Evolutionary conservation across 2,329 filamentous ascomycete genomes (phyloP).

Genomic region (Nothophaeocryptopus gaeumannii): DNA sequence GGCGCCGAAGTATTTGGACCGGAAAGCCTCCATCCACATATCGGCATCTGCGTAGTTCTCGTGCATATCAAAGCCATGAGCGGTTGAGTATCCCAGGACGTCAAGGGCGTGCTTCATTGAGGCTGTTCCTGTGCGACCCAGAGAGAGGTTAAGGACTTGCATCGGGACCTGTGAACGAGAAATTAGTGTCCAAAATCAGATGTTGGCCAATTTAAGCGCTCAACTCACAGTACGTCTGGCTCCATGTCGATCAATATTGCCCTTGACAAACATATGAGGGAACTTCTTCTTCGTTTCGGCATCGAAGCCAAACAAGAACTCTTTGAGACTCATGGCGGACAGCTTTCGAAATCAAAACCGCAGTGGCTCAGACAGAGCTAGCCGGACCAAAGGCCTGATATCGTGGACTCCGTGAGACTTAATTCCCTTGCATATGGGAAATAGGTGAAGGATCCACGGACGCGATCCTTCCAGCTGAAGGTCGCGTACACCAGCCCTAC

Average conservation of each 20-base stretch:
- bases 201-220: too few species aligned
- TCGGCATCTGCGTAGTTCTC: constrained; percentile 59
- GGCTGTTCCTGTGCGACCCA: constrained; percentile 26
- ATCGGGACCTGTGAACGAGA: constrained; percentile 44
- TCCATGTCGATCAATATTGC: constrained; percentile 63
- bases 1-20: constrained; percentile 44
- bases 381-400: neutral
- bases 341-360: neutral
- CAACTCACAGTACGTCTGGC: neutral
- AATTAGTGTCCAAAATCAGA: neutral
- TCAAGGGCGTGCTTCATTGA: constrained; percentile 23
- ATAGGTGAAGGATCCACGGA: too few species aligned
- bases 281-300: constrained; percentile 31
- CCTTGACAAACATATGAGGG: constrained; percentile 50
- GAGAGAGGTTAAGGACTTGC: constrained; percentile 23
- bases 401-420: too few species aligned
- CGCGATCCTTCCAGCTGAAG: too few species aligned
- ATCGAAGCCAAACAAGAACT: constrained; percentile 21
- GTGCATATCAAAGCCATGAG: constrained; percentile 25
- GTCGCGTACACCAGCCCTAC: too few species aligned
- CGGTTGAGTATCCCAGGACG: constrained; percentile 22
- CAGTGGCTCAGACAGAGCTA: neutral
- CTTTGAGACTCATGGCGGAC: constrained; percentile 6
- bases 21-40: constrained; percentile 66
- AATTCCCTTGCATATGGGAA: too few species aligned